Percentiles rank a stretch among this genome's conserved stretches.
phyloP scores from a whole-genome alignment of 345 rosid species.

The Syzygium oleosum region DNA sequence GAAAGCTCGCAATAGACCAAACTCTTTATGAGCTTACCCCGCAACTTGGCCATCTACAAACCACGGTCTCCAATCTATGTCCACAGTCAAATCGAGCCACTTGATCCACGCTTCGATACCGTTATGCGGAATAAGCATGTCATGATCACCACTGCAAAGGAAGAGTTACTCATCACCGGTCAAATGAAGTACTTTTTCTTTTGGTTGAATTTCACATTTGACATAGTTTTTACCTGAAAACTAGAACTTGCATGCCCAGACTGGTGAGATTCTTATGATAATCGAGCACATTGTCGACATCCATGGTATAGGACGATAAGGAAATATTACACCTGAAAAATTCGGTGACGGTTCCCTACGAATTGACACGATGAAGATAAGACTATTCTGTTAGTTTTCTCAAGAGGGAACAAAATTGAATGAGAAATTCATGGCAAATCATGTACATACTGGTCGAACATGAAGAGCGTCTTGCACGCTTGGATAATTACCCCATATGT shows the following conservation, averaged over 20 bases:
- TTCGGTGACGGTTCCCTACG: slow-evolving; percentile 11
- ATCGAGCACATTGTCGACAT: background rate
- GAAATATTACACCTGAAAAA: slow-evolving; percentile 16
- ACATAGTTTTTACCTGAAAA: slow-evolving; percentile 6
- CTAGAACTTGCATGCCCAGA: slow-evolving; percentile 7
- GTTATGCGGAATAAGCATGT: slow-evolving; percentile 18
- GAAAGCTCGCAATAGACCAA: rapidly evolving
- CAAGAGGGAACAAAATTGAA: background rate
- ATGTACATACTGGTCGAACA: slow-evolving; percentile 11
- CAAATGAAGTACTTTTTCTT: background rate
- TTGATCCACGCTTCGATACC: slow-evolving; percentile 21
- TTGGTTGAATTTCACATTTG: background rate
- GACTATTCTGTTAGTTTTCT: background rate
- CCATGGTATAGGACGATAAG: slow-evolving; percentile 6
- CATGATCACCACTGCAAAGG: slow-evolving; percentile 23
- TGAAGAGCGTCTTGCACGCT: slow-evolving; percentile 20
- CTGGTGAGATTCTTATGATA: slow-evolving; percentile 13
- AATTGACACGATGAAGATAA: background rate
- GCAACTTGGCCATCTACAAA: slow-evolving; percentile 20
- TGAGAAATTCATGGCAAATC: background rate
- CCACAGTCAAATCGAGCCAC: slow-evolving; percentile 11
- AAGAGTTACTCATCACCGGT: background rate
- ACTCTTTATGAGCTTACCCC: slow-evolving; percentile 11
- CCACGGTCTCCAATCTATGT: slow-evolving; percentile 21
- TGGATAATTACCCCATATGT: slow-evolving; percentile 17